Conservation (phyloP, 805 yeast species). For the Vanderwaltozyma tropicalis region DNA sequence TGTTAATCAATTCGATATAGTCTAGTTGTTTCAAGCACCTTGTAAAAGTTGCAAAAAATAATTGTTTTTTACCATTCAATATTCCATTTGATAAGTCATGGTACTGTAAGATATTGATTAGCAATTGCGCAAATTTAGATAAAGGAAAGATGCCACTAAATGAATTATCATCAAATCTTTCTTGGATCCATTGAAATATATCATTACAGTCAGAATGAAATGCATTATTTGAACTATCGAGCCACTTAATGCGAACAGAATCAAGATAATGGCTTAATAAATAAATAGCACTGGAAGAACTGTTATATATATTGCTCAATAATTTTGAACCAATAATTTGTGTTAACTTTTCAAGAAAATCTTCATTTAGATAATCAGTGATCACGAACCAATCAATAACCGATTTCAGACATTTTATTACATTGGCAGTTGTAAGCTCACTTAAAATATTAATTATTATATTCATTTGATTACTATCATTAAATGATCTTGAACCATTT, state of each 20-base stretch:
- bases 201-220: slow-evolving; percentile 38
- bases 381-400: not conserved
- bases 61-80: slow-evolving; percentile 21
- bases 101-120: slow-evolving; percentile 23
- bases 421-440: too few species aligned
- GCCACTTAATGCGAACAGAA: slow-evolving; percentile 19
- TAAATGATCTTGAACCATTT: too few species aligned
- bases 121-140: slow-evolving; percentile 26
- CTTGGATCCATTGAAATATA: slow-evolving; percentile 36
- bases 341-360: slow-evolving; percentile 5
- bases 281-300: slow-evolving; percentile 12
- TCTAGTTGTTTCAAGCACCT: slow-evolving; percentile 13
- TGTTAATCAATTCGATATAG: slow-evolving; percentile 1
- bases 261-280: slow-evolving; percentile 12
- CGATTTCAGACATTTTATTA: not conserved
- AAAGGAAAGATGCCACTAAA: slow-evolving; percentile 32
- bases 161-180: slow-evolving; percentile 32
- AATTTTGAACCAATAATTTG: slow-evolving; percentile 18
- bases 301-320: slow-evolving; percentile 12
- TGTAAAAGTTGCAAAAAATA: slow-evolving; percentile 14
- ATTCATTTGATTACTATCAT: too few species aligned
- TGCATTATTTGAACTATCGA: slow-evolving; percentile 11
- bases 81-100: slow-evolving; percentile 16
- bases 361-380: too few species aligned
- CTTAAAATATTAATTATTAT: too few species aligned